Evolutionary conservation across 1,139 yeast species (phyloP).

Genomic region (Dujonia santamariae): DNA sequence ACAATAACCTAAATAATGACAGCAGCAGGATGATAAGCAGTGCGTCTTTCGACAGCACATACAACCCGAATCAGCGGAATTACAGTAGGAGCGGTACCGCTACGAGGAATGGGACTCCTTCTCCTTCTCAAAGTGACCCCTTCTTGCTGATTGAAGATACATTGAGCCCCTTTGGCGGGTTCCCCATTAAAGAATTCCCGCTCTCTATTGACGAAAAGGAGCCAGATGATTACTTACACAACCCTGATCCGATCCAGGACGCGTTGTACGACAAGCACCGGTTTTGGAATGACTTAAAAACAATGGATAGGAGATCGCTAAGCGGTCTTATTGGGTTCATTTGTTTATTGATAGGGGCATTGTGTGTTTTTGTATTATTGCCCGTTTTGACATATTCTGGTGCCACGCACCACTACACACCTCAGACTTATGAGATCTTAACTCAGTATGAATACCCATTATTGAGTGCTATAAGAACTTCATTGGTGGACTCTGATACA

Average conservation of each 20-base stretch:
- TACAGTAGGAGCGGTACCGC: too few species aligned
- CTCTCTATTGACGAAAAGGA: constrained; percentile 24
- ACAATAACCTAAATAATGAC: too few species aligned
- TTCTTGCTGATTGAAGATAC: constrained; percentile 9
- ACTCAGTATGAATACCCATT: constrained; percentile 21
- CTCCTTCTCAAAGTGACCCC: constrained; percentile 8
- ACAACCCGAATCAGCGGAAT: too few species aligned
- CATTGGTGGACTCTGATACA: constrained; percentile 26
- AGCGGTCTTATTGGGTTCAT: constrained; percentile 21
- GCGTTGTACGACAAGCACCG: constrained; percentile 26
- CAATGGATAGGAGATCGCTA: constrained; percentile 20
- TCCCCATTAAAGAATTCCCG: constrained; percentile 25
- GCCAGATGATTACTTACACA: constrained; percentile 26
- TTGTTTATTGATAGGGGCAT: constrained; percentile 15
- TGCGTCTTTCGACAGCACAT: too few species aligned
- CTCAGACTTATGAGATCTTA: constrained; percentile 20
- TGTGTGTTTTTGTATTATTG: constrained; percentile 19
- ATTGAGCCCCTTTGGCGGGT: constrained; percentile 28
- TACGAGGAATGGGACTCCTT: too few species aligned
- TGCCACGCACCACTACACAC: constrained; percentile 11
- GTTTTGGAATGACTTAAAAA: constrained; percentile 21
- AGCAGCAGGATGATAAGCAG: too few species aligned
- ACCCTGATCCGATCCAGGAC: constrained; percentile 27
- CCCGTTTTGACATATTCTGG: constrained; percentile 26
- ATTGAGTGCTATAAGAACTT: constrained; percentile 21